Evolutionary conservation across 805 yeast species (phyloP).

Genomic region (Saturnispora ahearnii): DNA sequence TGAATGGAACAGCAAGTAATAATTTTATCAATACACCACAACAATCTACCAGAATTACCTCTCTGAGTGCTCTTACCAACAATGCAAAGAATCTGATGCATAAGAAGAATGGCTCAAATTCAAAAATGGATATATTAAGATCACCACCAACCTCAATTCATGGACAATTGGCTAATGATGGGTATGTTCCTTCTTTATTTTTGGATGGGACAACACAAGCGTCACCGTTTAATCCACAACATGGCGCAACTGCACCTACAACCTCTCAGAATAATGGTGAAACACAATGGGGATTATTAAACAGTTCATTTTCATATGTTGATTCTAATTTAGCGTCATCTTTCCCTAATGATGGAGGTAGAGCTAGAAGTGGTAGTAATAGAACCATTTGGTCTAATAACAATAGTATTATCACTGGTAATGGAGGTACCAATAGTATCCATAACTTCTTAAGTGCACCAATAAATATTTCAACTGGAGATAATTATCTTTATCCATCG

Average conservation of each 20-base stretch:
- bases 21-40: constrained; percentile 8
- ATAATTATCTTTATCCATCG: not conserved
- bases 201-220: constrained; percentile 12
- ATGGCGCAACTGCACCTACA: not conserved
- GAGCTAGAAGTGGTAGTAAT: constrained; percentile 3
- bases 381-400: constrained; percentile 8
- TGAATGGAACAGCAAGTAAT: not conserved
- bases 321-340: not conserved
- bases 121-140: not conserved
- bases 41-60: constrained; percentile 11
- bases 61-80: constrained; percentile 16
- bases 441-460: constrained; percentile 9
- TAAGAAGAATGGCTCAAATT: not conserved
- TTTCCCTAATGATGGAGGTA: constrained; percentile 1
- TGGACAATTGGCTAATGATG: not conserved
- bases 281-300: not conserved
- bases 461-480: constrained; percentile 4
- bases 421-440: constrained; percentile 4
- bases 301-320: constrained; percentile 3
- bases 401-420: constrained; percentile 12
- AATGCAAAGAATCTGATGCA: constrained; percentile 7
- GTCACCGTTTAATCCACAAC: constrained; percentile 12
- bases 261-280: not conserved
- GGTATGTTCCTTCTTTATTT: constrained; percentile 5
- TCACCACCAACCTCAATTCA: constrained; percentile 4